Evolutionary conservation across 768 basidiomycete species (phyloP).

Genomic region (Holtermannia corniformis): DNA sequence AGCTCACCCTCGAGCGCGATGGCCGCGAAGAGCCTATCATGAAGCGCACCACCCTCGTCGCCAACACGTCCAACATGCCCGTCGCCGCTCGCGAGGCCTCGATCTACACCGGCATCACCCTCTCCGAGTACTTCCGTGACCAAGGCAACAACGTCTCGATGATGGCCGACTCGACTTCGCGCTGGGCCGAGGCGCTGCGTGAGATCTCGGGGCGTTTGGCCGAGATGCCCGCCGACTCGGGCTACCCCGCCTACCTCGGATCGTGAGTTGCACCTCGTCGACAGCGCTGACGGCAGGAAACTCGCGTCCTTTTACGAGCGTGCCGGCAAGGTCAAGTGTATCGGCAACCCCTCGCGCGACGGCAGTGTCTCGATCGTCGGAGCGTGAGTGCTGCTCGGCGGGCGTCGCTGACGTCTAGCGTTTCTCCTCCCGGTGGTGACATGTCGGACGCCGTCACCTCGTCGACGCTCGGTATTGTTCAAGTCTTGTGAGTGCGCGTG

Average conservation of each 20-base stretch:
- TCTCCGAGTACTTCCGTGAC: constrained; percentile 99
- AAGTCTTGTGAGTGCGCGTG: constrained; percentile 57
- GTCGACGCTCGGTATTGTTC: constrained; percentile 94
- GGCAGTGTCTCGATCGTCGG: constrained; percentile 98
- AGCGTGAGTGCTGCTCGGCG: constrained; percentile 64
- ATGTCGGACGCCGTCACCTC: constrained; percentile 98
- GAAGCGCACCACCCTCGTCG: constrained; percentile 98
- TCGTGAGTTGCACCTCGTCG: too few relatives aligned
- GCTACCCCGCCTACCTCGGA: constrained; percentile 92
- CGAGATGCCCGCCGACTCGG: constrained; percentile 99
- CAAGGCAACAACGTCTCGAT: constrained; percentile 95
- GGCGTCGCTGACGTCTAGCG: constrained; percentile 48
- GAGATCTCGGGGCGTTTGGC: constrained; percentile 98
- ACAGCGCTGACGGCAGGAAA: too few relatives aligned
- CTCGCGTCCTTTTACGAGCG: constrained; percentile 97
- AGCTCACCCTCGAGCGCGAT: constrained; percentile 83
- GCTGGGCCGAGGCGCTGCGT: constrained; percentile 98
- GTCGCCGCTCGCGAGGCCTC: constrained; percentile 98
- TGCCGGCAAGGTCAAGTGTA: constrained; percentile 85
- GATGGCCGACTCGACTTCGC: constrained; percentile 99
- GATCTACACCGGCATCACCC: constrained; percentile 98
- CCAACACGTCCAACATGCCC: constrained; percentile 99
- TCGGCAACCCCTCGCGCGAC: constrained; percentile 76
- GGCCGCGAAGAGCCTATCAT: constrained; percentile 95
- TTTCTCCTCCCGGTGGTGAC: constrained; percentile 97